These are phyloP conservation scores for Xylariaceae sp. DNA, from an alignment of 2,329 filamentous ascomycete genomes.

Conservation along the genomic window DNA sequence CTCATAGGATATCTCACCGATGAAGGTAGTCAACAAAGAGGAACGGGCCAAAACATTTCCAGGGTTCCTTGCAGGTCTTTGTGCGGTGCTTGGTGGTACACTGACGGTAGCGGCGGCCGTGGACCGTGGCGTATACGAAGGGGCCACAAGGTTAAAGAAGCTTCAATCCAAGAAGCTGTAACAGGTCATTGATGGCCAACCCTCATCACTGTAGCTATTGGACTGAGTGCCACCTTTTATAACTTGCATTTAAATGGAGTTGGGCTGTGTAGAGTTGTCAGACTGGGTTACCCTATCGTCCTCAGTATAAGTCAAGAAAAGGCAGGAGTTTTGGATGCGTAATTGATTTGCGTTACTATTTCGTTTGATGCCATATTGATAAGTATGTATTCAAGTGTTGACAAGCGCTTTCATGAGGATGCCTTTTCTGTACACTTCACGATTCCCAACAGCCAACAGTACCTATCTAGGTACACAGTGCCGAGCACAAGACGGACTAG, in stretches of 20 bases:
- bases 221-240: conserved; percentile 2
- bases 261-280: conserved; percentile 9
- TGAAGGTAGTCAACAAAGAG: conserved; percentile 99
- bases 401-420: too few species aligned
- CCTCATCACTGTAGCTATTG: conserved; percentile 17
- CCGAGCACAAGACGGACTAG: too few species aligned
- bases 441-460: too few species aligned
- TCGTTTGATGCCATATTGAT: neutral
- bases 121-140: conserved; percentile 88
- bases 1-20: conserved; percentile 85
- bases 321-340: neutral
- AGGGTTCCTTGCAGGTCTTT: conserved; percentile 88
- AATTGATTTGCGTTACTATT: neutral
- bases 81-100: conserved; percentile 90
- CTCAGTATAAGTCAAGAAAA: neutral
- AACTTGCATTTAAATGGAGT: conserved; percentile 18
- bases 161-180: conserved; percentile 61
- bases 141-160: conserved; percentile 79
- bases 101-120: conserved; percentile 91
- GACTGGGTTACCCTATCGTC: neutral
- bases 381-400: neutral
- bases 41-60: conserved; percentile 82
- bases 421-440: too few species aligned
- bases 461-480: too few species aligned
- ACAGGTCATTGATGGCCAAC: neutral